Conservation (phyloP, 1,284 basidiomycete genomes). For the Irpex lacteus region DNA sequence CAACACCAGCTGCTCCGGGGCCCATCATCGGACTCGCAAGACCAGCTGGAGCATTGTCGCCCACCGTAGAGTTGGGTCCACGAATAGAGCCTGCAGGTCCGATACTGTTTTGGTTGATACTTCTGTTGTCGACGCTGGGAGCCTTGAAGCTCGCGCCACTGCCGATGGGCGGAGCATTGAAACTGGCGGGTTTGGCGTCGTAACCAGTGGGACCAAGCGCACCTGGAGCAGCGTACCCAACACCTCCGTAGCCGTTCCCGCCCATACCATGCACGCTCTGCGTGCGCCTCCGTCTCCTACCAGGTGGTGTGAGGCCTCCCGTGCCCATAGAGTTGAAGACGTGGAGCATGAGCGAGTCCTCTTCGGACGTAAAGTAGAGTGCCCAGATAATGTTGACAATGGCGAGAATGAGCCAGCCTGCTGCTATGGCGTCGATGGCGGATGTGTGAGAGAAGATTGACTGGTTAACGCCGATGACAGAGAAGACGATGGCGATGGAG, state of each 20-base stretch:
- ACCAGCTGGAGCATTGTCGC: slow-evolving; percentile 35
- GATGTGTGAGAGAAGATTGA: slow-evolving; percentile 54
- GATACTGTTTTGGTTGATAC: slow-evolving; percentile 33
- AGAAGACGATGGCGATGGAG: slow-evolving; percentile 84
- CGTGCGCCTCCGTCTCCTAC: slow-evolving; percentile 52
- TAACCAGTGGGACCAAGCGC: slow-evolving; percentile 57
- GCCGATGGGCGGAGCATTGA: slow-evolving; percentile 43
- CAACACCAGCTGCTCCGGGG: slow-evolving; percentile 49
- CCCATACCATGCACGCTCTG: slow-evolving; percentile 65
- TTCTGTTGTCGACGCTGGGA: slow-evolving; percentile 37
- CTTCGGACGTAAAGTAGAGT: slow-evolving; percentile 94
- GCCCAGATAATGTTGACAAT: slow-evolving; percentile 94
- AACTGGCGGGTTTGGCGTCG: slow-evolving; percentile 55
- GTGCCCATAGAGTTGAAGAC: slow-evolving; percentile 86
- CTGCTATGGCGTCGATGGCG: slow-evolving; percentile 80
- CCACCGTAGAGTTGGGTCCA: slow-evolving; percentile 43
- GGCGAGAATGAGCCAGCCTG: slow-evolving; percentile 91
- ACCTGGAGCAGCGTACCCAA: slow-evolving; percentile 33
- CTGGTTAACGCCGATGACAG: slow-evolving; percentile 73
- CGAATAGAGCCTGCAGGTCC: slow-evolving; percentile 31
- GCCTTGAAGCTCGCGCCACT: slow-evolving; percentile 65
- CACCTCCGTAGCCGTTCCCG: slow-evolving; percentile 59
- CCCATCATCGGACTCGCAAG: slow-evolving; percentile 65
- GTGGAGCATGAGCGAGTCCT: slow-evolving; percentile 82
- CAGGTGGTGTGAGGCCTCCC: slow-evolving; percentile 82